Conservation (phyloP, 139 green algal species). For the Gonium pectorale region DNA sequence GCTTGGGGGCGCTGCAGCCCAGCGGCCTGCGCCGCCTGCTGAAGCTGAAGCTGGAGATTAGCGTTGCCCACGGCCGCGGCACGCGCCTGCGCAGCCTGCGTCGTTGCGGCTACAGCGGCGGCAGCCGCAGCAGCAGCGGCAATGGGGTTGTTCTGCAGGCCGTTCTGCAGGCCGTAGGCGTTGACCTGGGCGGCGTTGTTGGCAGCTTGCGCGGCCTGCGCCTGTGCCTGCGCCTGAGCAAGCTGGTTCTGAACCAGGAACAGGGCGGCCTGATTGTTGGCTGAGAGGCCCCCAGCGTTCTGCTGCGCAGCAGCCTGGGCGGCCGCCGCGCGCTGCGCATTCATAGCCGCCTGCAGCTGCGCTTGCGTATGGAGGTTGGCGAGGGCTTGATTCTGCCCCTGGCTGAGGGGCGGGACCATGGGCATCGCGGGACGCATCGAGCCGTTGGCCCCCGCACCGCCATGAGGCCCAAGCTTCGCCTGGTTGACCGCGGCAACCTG, state of each 20-base stretch:
- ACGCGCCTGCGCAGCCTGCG: slow-evolving; percentile 31
- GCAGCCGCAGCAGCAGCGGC: slow-evolving; percentile 27
- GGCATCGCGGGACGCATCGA: neutral
- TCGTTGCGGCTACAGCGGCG: slow-evolving; percentile 31
- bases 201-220: too few species aligned
- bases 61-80: slow-evolving; percentile 31
- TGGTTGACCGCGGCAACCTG: slow-evolving; percentile 41
- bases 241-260: slow-evolving; percentile 46
- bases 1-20: slow-evolving; percentile 32
- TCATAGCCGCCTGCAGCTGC: slow-evolving; percentile 43
- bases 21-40: slow-evolving; percentile 40
- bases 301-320: slow-evolving; percentile 25
- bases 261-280: slow-evolving; percentile 30
- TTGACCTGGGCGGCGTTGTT: slow-evolving; percentile 33
- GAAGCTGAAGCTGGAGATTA: slow-evolving; percentile 32
- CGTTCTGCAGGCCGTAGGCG: slow-evolving; percentile 32
- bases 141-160: slow-evolving; percentile 45
- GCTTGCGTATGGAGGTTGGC: slow-evolving; percentile 38
- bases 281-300: neutral
- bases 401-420: neutral
- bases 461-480: slow-evolving; percentile 27
- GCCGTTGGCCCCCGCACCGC: slow-evolving; percentile 5
- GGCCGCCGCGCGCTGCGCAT: slow-evolving; percentile 24
- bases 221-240: slow-evolving; percentile 37
- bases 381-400: slow-evolving; percentile 17